Base-by-base conservation (phyloP, 208 protist genomes). In the Tritrichomonas musculus region DNA sequence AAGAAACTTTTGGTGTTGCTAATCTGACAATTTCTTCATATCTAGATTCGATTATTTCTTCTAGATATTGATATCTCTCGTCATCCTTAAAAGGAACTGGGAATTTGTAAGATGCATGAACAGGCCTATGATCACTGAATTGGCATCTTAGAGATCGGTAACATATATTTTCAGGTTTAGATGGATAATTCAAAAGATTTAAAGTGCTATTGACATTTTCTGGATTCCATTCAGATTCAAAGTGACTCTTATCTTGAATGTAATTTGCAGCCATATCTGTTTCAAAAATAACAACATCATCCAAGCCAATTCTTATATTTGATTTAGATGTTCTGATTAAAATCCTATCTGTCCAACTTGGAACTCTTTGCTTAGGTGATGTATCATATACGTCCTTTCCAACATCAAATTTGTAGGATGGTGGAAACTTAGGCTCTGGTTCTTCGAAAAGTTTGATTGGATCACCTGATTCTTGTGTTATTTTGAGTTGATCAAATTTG, bases 381-480 rank as follows among this genome's bases (percentile, higher is more conserved):
- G 53, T 94, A 92, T 94, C 94, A 49, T 94, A 94, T 25, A 72
- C 4, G 66, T 94, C 77, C 39, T 17, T 72, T 14, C 75, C 53
- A 30, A 57, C 33, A 65, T 95, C 95, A 65, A 92, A 95, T 92
- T 95, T 95, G 77, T 95, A 96, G 64, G 95, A 94, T 14, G 95
- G 95, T n/a, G 55, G 64, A 49, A 96, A 96, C 22, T 2, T 9
- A 44, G 95, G 75, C 11, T 65, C 44, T 13, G 69, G 94, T 92
- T 96, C 95, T 4, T 39, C 0, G 49, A 94, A 95, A 1, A 36
- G 66, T 5, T 44, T 11, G 49, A 96, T 94, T 27, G 75, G 64
- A n/a, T 0, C 1, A 27, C 57, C 47, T 5, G 25, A 27, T 57
- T 8, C 57, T 50, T 88, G 77, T 11, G 77, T 49, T 53, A 4